Conservation (phyloP, 2,329 filamentous ascomycete genomes). For the Aschersonia sp. region DNA sequence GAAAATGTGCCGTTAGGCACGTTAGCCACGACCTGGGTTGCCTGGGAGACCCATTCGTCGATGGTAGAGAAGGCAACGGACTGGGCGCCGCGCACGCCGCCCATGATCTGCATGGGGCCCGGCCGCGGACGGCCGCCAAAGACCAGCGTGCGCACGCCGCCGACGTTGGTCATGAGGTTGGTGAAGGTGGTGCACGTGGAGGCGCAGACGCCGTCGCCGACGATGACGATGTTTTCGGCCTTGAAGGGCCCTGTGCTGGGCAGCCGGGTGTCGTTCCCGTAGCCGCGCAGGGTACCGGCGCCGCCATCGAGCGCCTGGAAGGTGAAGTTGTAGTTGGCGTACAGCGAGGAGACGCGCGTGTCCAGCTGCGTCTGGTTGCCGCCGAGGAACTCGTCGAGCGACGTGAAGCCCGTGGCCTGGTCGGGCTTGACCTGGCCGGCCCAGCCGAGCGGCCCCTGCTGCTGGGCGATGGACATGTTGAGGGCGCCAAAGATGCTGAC, state of each 20-base stretch:
- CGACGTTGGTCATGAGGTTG: constrained; percentile 35
- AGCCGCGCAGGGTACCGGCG: not conserved
- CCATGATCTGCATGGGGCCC: constrained; percentile 39
- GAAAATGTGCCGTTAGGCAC: not conserved
- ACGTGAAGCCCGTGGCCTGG: not conserved
- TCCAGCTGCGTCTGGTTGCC: not conserved
- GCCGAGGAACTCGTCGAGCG: not conserved
- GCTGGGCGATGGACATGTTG: not conserved
- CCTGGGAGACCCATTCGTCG: not conserved
- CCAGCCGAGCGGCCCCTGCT: not conserved
- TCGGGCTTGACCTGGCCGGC: not conserved
- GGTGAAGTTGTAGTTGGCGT: constrained; percentile 5
- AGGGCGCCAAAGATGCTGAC: not conserved
- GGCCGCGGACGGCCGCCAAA: constrained; percentile 39
- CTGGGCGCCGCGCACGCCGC: constrained; percentile 41
- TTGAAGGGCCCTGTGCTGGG: constrained; percentile 13
- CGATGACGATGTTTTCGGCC: constrained; percentile 23
- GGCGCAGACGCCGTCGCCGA: constrained; percentile 41
- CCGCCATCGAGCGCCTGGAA: not conserved
- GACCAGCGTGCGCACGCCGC: constrained; percentile 39
- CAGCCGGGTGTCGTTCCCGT: constrained; percentile 1
- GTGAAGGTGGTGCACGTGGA: constrained; percentile 46
- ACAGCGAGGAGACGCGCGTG: not conserved
- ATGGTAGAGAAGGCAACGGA: constrained; percentile 14
- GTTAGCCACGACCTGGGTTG: not conserved